phyloP scores from a whole-genome alignment of 108 stramenopile genomes.

The Conticribra weissflogii region DNA sequence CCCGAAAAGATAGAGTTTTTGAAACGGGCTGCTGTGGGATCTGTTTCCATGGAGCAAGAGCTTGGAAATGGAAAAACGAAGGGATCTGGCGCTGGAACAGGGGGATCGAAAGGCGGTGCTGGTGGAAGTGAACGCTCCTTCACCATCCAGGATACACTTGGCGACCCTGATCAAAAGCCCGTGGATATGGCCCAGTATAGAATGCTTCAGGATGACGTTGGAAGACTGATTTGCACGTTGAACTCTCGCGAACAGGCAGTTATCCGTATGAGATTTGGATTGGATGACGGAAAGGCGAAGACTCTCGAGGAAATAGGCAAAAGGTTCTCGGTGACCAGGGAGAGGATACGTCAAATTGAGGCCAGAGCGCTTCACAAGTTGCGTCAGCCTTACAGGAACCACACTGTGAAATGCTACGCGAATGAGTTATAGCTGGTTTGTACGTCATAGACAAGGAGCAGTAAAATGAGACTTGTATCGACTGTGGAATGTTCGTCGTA shows the following conservation, averaged over 20 bases:
- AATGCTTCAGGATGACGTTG: constrained; percentile 86
- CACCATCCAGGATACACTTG: constrained; percentile 71
- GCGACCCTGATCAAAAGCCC: constrained; percentile 83
- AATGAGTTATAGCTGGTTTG: constrained; percentile 62
- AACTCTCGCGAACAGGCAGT: constrained; percentile 92
- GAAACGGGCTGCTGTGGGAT: constrained; percentile 66
- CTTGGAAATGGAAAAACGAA: constrained; percentile 69
- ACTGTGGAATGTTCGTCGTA: too few relatives aligned
- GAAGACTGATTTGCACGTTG: constrained; percentile 83
- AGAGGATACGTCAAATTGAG: constrained; percentile 97
- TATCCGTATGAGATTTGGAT: constrained; percentile 94
- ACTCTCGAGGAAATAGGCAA: constrained; percentile 94
- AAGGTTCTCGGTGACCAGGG: constrained; percentile 86
- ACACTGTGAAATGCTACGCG: constrained; percentile 86
- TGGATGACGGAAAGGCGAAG: constrained; percentile 90
- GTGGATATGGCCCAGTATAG: constrained; percentile 78
- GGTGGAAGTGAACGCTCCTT: constrained; percentile 56
- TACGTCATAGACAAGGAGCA: too few relatives aligned
- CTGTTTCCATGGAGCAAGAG: constrained; percentile 82
- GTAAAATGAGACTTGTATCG: too few relatives aligned
- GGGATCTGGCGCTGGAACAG: constrained; percentile 76
- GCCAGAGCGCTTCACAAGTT: constrained; percentile 94
- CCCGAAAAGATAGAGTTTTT: constrained; percentile 81
- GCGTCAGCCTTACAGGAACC: constrained; percentile 90
- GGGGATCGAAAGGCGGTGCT: constrained; percentile 54